Base-by-base conservation (phyloP, 306 rosid species). In the Dalbergia oliveri region DNA sequence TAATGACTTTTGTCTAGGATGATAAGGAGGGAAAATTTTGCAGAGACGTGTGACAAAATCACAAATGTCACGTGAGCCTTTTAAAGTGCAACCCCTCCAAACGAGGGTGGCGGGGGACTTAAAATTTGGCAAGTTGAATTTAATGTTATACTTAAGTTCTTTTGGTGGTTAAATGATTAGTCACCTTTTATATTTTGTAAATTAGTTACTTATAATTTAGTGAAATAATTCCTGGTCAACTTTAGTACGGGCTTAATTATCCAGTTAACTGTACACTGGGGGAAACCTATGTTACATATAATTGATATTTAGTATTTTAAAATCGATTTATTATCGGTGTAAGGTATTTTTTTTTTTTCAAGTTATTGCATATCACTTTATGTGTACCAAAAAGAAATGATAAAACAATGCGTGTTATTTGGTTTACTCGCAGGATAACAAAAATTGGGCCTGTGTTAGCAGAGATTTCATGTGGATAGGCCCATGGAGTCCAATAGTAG, bases 41-140 rank as follows among this genome's bases (percentile, higher is more conserved):
- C 8, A 37, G 11, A 45, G 56, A 76, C 23, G 59, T 59, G 81
- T 62, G 60, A 67, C 37, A 51, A 53, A 33, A 21, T 82, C 86
- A 86, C 88, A 74, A 3, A 61, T 37, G 66, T 78, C 86, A 68
- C 84, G 86, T 82, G 86, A 78, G 57, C 79, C 51, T 23, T 63
- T 61, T 33, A 37, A 54, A 15, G n/a, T 66, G 12, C 16, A 50
- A 10, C 64, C 53, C 53, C 47, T 35, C 57, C 14, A 57, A 68
- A 31, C 23, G 3, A 43, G 34, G 47, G 49, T 19, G 63, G 9
- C 3, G 15, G 64, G 7, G 35, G 41, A 9, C 35, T 18, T 23
- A 41, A 19, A 18, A 83, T 10, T 72, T 68, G 54, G 35, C 71
- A 61, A 47, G 60, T 61, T 35, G 54, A 56, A 51, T 35, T 72